Evolutionary conservation across 2,329 filamentous ascomycete genomes (phyloP).

Genomic region (Chaetomium sp.): DNA sequence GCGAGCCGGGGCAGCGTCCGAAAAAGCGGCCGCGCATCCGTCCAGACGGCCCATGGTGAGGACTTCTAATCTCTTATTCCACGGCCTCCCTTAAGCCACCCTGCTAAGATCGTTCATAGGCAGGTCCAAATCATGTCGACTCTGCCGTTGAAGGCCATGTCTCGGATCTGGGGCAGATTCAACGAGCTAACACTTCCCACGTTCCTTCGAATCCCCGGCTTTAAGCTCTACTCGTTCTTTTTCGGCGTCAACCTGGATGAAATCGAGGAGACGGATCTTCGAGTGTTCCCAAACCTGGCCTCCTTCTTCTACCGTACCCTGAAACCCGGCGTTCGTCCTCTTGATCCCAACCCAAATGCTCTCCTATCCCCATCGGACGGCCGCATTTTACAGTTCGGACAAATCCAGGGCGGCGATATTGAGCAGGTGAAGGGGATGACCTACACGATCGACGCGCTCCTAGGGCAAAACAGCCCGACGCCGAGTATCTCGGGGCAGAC

Average conservation of each 20-base stretch:
- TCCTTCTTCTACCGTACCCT: slow-evolving; percentile 95
- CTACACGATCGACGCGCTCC: slow-evolving; percentile 86
- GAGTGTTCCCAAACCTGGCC: slow-evolving; percentile 84
- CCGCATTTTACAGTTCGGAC: slow-evolving; percentile 82
- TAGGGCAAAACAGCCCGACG: slow-evolving; percentile 60
- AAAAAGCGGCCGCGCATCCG: slow-evolving; percentile 57
- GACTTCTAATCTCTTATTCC: neutral
- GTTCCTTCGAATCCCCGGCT: slow-evolving; percentile 79
- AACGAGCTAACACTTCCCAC: slow-evolving; percentile 86
- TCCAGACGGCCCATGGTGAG: slow-evolving; percentile 76
- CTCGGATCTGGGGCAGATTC: slow-evolving; percentile 82
- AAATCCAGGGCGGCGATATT: slow-evolving; percentile 87
- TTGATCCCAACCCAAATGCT: slow-evolving; percentile 74
- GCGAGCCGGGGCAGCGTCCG: slow-evolving; percentile 36
- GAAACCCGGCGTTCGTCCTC: slow-evolving; percentile 78
- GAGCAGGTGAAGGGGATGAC: slow-evolving; percentile 99
- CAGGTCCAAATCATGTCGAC: slow-evolving; percentile 93
- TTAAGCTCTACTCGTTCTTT: slow-evolving; percentile 82
- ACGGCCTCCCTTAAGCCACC: neutral
- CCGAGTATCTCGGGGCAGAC: slow-evolving; percentile 44
- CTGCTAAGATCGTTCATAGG: slow-evolving; percentile 35
- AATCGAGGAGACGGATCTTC: slow-evolving; percentile 80
- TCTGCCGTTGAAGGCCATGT: slow-evolving; percentile 82
- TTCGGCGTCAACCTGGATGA: slow-evolving; percentile 91
- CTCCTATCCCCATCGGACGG: slow-evolving; percentile 87